A percentile compares a stretch with the other conserved stretches of the same genome.
Conservation (phyloP, 1,284 basidiomycete species). For the Trametes sp. region DNA sequence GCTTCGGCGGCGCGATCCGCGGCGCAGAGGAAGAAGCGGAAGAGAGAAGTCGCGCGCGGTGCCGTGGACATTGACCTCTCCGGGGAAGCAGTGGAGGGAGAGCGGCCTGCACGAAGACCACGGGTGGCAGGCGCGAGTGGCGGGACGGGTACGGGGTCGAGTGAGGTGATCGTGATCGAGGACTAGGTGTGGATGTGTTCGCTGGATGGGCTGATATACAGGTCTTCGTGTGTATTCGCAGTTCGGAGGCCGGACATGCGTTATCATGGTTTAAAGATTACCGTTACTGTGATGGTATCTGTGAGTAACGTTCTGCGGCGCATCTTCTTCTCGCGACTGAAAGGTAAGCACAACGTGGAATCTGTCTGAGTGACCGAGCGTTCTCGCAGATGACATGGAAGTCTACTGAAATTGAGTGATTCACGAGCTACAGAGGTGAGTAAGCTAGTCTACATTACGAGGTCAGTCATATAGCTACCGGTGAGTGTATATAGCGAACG, state of each 20-base stretch:
- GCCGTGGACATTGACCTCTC: conserved; percentile 30
- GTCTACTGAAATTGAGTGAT: not conserved
- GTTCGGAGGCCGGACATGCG: no score
- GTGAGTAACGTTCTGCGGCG: no score
- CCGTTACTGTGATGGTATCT: no score
- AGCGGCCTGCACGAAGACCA: conserved; percentile 24
- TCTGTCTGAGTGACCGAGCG: no score
- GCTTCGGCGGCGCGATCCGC: conserved; percentile 26
- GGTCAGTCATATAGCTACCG: not conserved
- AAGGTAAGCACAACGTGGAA: no score
- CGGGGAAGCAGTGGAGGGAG: conserved; percentile 17
- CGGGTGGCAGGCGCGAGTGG: conserved; percentile 27
- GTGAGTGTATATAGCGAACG: not conserved
- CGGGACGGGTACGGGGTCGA: conserved; percentile 28
- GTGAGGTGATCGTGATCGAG: conserved; percentile 51
- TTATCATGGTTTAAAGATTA: no score
- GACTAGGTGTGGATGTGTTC: conserved; percentile 36
- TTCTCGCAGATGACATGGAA: not conserved
- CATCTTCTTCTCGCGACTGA: no score
- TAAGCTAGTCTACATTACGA: conserved; percentile 7
- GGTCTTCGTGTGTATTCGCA: no score
- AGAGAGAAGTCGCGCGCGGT: conserved; percentile 30
- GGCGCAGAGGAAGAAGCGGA: conserved; percentile 36
- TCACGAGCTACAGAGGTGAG: not conserved
- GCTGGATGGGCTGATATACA: no score